Evolutionary conservation across 768 basidiomycete species (phyloP), one percentile per base, ranked within the genome.

Genomic region (Lyophyllum decastes): DNA sequence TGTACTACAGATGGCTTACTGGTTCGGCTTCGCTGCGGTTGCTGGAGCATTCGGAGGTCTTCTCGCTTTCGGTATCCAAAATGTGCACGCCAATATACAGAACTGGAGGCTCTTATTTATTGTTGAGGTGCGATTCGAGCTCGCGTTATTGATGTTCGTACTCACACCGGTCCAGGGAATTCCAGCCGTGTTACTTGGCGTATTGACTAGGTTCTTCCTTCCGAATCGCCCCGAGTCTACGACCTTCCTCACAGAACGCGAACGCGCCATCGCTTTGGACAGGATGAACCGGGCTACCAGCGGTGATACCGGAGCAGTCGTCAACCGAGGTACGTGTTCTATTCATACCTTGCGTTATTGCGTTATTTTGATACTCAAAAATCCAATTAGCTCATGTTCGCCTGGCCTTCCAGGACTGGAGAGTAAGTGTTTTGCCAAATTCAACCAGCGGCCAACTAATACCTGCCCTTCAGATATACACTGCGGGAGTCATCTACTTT

Each of bases 31-130:
- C 66, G 90, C 91, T 4, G 90, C 91, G 2, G 83, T 91, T 4
- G 89, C 92, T 4, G 91, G 91, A 22, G 92, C 92, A 5, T 93
- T 93, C 58, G 90, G 90, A 14, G 91, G 92, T n/a, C 73, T 92
- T 45, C 82, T 94, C 41, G 90, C 92, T 2, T 93, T 89, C 60
- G 92, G 90, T 1, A 76, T 93, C 10, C 88, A 90, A 61, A 81
- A 90, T 65, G 77, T 76, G 1, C 71, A 85, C 54, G 60, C 77
- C 0, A 62, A 78, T 4, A 69, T 88, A 27, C 66, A 75, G 10
- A 76, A 83, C 57, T 86, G 84, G 89, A 78, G 82, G 54, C 73
- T 88, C 21, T 71, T 92, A 4, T 92, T 92, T 70, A 83, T 93
- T 60, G 76, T 92, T 38, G 90, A 92, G 78, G 87, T 85, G 61